Percentiles rank a stretch among this genome's conserved stretches.
phyloP scores from a whole-genome alignment of 2,329 filamentous ascomycete genomes.

The Cladophialophora carrionii region DNA sequence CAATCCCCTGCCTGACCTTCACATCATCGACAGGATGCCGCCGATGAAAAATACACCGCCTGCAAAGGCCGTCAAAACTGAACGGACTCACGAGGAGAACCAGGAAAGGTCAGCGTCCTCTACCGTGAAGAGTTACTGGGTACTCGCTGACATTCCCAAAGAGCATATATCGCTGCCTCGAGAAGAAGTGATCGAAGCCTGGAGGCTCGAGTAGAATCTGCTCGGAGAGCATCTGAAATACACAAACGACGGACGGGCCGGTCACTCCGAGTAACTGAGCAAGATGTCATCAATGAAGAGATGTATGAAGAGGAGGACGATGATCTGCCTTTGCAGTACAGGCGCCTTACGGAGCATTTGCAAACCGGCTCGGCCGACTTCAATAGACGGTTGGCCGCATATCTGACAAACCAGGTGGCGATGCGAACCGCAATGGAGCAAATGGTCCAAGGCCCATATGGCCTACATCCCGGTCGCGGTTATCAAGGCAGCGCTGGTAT shows the following conservation, averaged over 20 bases:
- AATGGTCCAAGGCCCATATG: constrained; percentile 49
- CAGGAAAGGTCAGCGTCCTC: constrained; percentile 48
- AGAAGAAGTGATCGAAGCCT: constrained; percentile 82
- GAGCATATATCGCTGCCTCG: constrained; percentile 91
- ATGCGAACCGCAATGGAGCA: constrained; percentile 56
- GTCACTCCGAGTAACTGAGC: constrained; percentile 76
- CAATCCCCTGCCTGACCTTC: not conserved
- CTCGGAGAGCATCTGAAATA: constrained; percentile 83
- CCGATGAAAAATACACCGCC: constrained; percentile 36
- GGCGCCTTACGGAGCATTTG: constrained; percentile 65
- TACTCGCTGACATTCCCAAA: constrained; percentile 43
- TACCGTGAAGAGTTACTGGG: not conserved
- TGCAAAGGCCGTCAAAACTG: constrained; percentile 39
- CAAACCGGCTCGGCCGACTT: constrained; percentile 64
- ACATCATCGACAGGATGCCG: constrained; percentile 29
- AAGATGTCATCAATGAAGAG: constrained; percentile 86
- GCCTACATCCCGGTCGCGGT: constrained; percentile 45
- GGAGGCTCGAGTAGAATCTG: constrained; percentile 86
- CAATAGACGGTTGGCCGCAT: constrained; percentile 64
- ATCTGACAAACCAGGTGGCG: constrained; percentile 62
- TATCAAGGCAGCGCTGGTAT: constrained; percentile 44
- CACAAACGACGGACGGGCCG: constrained; percentile 87
- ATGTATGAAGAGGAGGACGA: constrained; percentile 98
- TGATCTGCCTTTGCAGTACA: constrained; percentile 69
- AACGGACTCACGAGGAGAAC: constrained; percentile 45